These are phyloP conservation scores for Hymenochaete sp. DNA, from an alignment of 1,284 basidiomycete species.

Conservation along the genomic window DNA sequence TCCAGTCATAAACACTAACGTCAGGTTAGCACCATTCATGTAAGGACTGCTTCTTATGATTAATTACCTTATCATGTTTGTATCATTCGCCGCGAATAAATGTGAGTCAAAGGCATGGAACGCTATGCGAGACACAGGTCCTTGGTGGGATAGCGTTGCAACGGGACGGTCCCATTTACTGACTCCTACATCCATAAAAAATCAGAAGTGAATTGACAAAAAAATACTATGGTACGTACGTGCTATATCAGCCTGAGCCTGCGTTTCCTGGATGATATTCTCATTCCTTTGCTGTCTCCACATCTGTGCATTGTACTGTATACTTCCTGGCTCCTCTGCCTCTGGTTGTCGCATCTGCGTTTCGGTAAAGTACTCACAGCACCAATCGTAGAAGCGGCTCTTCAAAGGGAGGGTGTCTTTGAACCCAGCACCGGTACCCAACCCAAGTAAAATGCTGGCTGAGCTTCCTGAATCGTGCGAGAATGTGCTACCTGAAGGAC, in stretches of 20 bases:
- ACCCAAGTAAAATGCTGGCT: conserved; percentile 53
- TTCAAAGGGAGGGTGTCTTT: conserved; percentile 78
- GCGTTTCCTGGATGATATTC: conserved; percentile 64
- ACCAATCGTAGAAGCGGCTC: conserved; percentile 93
- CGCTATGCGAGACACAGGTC: conserved; percentile 68
- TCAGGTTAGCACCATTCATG: too few species aligned
- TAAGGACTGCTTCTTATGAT: too few species aligned
- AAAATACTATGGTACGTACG: conserved; percentile 38
- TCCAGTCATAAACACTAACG: conserved; percentile 90
- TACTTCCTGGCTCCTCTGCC: conserved; percentile 89
- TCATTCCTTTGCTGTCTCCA: conserved; percentile 94
- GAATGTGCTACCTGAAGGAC: conserved; percentile 66
- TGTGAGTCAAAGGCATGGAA: conserved; percentile 94
- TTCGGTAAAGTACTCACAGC: conserved; percentile 95
- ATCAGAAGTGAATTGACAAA: background rate
- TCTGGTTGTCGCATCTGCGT: conserved; percentile 98
- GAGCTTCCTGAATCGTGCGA: conserved; percentile 49
- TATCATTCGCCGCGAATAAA: conserved; percentile 79
- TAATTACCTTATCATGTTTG: conserved; percentile 76
- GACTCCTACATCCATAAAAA: conserved; percentile 30
- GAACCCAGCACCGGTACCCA: conserved; percentile 65
- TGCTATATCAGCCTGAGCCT: conserved; percentile 60
- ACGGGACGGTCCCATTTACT: conserved; percentile 78
- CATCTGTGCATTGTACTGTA: conserved; percentile 90
- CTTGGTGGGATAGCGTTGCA: conserved; percentile 61